Base-by-base conservation (phyloP, 2,329 filamentous ascomycete species). In the Cordyceps cicadae region DNA sequence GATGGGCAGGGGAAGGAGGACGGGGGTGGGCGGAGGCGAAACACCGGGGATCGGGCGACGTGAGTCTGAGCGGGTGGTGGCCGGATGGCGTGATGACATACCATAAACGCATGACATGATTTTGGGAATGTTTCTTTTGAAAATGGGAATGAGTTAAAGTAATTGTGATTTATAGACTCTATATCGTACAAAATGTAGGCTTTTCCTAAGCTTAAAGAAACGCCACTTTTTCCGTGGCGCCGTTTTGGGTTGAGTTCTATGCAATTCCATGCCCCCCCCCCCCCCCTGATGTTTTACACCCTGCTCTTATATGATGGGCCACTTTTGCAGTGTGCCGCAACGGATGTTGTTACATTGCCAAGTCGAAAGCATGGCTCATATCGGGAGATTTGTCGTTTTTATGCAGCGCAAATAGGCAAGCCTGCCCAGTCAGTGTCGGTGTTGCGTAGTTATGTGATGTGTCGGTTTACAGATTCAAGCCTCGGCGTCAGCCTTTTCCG, bases 381-480 rank as follows among this genome's bases (percentile, higher is more conserved):
- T 57, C 45, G 45, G 56, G 48, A 59, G 56, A 59, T 45, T 59
- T 59, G 26, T 52, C n/a, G 48, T 53, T 59, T 59, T 59, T 21
- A 37, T 34, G 17, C 26, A 3, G 26, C 24, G 34, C 3, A 37
- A 37, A n/a, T 15, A 11, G 15, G 21, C 45, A 45, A 37, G 54
- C 32, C 19, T 29, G 17, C 32, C 32, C 21, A 26, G n/a, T 14
- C 43, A 37, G 21, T 7, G 41, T 51, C 4, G 32, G 39, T 5
- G 43, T 24, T 14, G 7, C n/a, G 24, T 43, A 11, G 7, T 43
- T 21, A 29, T 54, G 39, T 5, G 17, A 29, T 32, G 9, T 45
- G 52, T 19, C 8, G 24, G 5, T 48, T 24, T 21, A 14, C 45
- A 26, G 21, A 26, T 15, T 26, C 7, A 48, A 12, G 45, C 45